A percentile compares a stretch with the other conserved stretches of the same genome.
Evolutionary conservation across 805 yeast genomes (phyloP).

Genomic region (Jamesozyma rosinii): DNA sequence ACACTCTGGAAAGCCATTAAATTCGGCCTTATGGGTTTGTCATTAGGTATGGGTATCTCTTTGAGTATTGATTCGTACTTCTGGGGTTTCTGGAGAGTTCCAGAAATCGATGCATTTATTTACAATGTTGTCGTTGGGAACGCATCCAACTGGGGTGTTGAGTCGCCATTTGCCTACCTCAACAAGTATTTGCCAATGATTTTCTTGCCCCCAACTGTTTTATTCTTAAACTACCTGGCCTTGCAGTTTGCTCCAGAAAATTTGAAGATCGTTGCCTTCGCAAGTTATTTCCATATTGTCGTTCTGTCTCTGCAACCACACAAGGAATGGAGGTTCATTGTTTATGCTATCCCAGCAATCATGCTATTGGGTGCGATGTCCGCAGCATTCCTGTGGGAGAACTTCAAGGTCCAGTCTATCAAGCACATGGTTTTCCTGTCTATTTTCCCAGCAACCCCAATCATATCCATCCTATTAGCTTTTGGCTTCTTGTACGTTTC

Average conservation of each 20-base stretch:
- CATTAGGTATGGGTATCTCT: constrained; percentile 37
- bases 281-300: constrained; percentile 47
- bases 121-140: constrained; percentile 74
- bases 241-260: constrained; percentile 30
- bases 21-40: constrained; percentile 39
- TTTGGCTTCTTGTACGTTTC: constrained; percentile 52
- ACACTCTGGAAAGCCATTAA: constrained; percentile 34
- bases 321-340: constrained; percentile 88
- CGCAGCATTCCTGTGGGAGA: constrained; percentile 34
- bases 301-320: constrained; percentile 77
- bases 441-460: constrained; percentile 28
- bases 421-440: constrained; percentile 23
- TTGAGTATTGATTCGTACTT: constrained; percentile 61
- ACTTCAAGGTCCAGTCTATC: constrained; percentile 20
- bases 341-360: constrained; percentile 64
- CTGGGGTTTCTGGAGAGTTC: constrained; percentile 57
- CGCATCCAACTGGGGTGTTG: constrained; percentile 73
- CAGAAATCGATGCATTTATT: constrained; percentile 64
- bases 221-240: constrained; percentile 33
- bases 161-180: constrained; percentile 66
- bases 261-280: constrained; percentile 39
- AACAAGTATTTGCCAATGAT: constrained; percentile 34
- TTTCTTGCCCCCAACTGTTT: constrained; percentile 40
- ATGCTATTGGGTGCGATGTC: constrained; percentile 58
- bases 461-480: constrained; percentile 35